Evolutionary conservation across 441 rosid species (phyloP).

Genomic region (Breynia disticha): DNA sequence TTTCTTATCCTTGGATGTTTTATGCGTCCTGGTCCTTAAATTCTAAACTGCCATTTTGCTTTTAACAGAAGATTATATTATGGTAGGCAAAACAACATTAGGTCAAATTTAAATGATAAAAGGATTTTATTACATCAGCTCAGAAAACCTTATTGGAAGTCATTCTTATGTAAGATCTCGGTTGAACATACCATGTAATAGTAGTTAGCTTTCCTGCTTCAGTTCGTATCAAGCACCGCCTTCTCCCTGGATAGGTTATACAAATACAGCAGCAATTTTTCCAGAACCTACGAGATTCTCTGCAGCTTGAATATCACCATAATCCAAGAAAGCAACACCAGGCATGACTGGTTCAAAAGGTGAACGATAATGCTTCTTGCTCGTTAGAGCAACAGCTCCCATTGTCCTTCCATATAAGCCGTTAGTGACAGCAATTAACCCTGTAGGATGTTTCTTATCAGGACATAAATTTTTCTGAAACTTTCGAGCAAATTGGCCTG

Average conservation of each 20-base stretch:
- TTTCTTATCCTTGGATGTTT: too few relatives aligned
- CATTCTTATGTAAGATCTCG: too few relatives aligned
- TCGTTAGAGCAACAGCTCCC: slow-evolving; percentile 75
- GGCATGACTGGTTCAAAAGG: slow-evolving; percentile 97
- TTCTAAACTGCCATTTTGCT: too few relatives aligned
- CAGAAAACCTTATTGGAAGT: too few relatives aligned
- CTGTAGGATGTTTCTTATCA: slow-evolving; percentile 36
- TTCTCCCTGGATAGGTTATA: slow-evolving; percentile 92
- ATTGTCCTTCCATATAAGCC: slow-evolving; percentile 87
- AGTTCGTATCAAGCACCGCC: slow-evolving; percentile 34
- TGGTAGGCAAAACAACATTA: too few relatives aligned
- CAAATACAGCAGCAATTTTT: slow-evolving; percentile 75
- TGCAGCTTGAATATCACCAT: slow-evolving; percentile 57
- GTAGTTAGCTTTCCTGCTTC: too few relatives aligned
- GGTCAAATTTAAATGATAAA: too few relatives aligned
- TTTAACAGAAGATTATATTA: too few relatives aligned
- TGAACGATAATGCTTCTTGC: slow-evolving; percentile 67
- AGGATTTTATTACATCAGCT: too few relatives aligned
- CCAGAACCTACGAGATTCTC: slow-evolving; percentile 36
- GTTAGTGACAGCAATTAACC: slow-evolving; percentile 59
- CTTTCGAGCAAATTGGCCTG: slow-evolving; percentile 47
- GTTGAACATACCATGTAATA: too few relatives aligned
- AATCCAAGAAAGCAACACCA: slow-evolving; percentile 80
- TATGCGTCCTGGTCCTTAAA: too few relatives aligned
- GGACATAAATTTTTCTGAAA: slow-evolving; percentile 61